Percentiles rank a stretch among this genome's conserved stretches.
phyloP scores from a whole-genome alignment of 306 rosid species.

The Trifolium subterraneum region DNA sequence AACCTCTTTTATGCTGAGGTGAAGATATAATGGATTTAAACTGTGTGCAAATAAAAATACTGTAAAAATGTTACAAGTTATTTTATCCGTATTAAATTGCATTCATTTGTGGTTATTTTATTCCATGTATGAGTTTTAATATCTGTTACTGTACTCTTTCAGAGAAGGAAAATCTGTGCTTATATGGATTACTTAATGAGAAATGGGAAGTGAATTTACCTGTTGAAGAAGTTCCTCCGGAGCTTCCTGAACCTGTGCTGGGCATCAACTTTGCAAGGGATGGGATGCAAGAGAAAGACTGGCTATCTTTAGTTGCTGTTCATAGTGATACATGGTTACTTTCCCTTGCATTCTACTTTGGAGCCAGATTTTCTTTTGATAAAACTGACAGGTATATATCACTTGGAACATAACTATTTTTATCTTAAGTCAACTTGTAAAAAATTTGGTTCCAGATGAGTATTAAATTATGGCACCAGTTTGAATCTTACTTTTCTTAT shows the following conservation, averaged over 20 bases:
- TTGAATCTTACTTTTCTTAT: slow-evolving; percentile 29
- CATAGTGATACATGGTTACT: slow-evolving; percentile 92
- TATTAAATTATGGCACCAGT: slow-evolving; percentile 30
- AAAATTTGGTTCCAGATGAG: slow-evolving; percentile 18
- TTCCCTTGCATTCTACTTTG: slow-evolving; percentile 86
- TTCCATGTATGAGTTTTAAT: slow-evolving; percentile 27
- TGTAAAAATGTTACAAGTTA: neutral
- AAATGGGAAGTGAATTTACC: slow-evolving; percentile 95
- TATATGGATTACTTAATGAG: slow-evolving; percentile 83
- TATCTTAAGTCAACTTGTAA: slow-evolving; percentile 30
- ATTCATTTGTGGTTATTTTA: slow-evolving; percentile 27
- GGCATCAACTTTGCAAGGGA: slow-evolving; percentile 96
- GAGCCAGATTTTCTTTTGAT: slow-evolving; percentile 89
- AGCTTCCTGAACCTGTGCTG: slow-evolving; percentile 91
- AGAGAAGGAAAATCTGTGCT: slow-evolving; percentile 95
- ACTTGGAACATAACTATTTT: neutral
- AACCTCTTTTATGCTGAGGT: slow-evolving; percentile 21
- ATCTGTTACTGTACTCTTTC: slow-evolving; percentile 43
- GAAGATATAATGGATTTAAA: slow-evolving; percentile 20
- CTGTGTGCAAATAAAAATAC: neutral
- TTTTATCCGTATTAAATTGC: slow-evolving; percentile 23
- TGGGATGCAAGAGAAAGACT: slow-evolving; percentile 89
- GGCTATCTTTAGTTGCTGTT: slow-evolving; percentile 88
- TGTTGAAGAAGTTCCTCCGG: slow-evolving; percentile 97
- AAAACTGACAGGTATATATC: slow-evolving; percentile 70